These are phyloP conservation scores for Pythium guiyangense DNA, from an alignment of 352 stramenopile genomes.

Conservation along the genomic window DNA sequence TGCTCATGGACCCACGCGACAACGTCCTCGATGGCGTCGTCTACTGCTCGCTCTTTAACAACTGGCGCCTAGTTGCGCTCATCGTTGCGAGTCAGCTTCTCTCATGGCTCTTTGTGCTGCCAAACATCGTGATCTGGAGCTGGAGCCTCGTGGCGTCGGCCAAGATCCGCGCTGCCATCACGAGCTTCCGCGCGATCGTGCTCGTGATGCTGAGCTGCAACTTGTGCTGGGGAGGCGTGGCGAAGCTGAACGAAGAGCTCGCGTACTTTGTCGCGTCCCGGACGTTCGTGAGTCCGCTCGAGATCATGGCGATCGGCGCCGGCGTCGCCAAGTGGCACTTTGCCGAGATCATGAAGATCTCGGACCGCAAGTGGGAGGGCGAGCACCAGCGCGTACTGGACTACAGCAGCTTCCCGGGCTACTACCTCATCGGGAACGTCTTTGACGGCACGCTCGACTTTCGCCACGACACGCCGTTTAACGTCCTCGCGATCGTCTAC, in stretches of 20 bases:
- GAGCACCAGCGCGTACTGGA: slow-evolving; percentile 22
- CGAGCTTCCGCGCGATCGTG: slow-evolving; percentile 24
- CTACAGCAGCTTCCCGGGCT: slow-evolving; percentile 11
- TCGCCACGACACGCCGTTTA: slow-evolving; percentile 2
- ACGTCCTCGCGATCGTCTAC: slow-evolving; percentile 17
- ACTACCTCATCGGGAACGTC: slow-evolving; percentile 12
- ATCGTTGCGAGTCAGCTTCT: slow-evolving; percentile 23
- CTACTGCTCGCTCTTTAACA: slow-evolving; percentile 36
- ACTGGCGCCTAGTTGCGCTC: slow-evolving; percentile 23
- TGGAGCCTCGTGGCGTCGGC: slow-evolving; percentile 24
- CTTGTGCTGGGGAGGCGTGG: slow-evolving; percentile 20
- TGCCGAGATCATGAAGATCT: slow-evolving; percentile 10
- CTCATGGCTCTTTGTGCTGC: slow-evolving; percentile 52
- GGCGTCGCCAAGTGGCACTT: slow-evolving; percentile 7
- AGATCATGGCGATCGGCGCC: slow-evolving; percentile 20
- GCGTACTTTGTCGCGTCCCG: slow-evolving; percentile 25
- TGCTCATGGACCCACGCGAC: neutral
- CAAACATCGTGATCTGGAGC: slow-evolving; percentile 31
- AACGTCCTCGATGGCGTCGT: slow-evolving; percentile 16
- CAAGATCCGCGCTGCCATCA: slow-evolving; percentile 35
- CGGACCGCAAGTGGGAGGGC: slow-evolving; percentile 16
- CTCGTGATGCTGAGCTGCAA: slow-evolving; percentile 26
- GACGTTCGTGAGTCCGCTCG: slow-evolving; percentile 19
- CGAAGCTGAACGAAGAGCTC: slow-evolving; percentile 28
- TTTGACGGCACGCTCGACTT: slow-evolving; percentile 20